Evolutionary conservation across 2,329 filamentous ascomycete genomes (phyloP), one percentile per base, ranked within the genome.

Genomic region (Beauveria sp.): DNA sequence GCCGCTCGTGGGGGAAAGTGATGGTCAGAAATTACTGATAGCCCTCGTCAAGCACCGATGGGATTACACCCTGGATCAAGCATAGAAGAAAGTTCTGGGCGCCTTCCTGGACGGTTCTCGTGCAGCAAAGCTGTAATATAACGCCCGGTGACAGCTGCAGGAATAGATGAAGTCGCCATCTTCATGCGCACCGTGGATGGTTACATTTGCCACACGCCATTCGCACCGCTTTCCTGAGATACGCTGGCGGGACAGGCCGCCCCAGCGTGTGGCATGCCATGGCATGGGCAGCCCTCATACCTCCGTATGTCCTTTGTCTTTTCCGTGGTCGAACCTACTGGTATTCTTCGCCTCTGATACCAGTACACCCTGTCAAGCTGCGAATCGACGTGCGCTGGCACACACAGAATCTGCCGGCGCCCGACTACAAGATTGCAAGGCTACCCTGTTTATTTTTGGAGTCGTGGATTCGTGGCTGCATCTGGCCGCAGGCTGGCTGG

Each of bases 181-280:
- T 45, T 20, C 22, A 16, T 18, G n/a, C 24, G 10, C 22, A 45
- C 26, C 4, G 34, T 24, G 28, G 26, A 31, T 48, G 26, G 42
- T 57, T 48, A 38, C 43, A 56, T 56, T 56, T 48, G 42, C 54
- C 28, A 57, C 40, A 18, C 54, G 54, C 53, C 53, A 54, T 38
- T n/a, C 7, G 10, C 38, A 54, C 24, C 26, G 28, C 28, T 20
- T 14, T 18, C 18, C 4, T 9, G 9, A 26, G 28, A 1, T 6
- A 16, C 34, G 34, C 34, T 38, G 10, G 28, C 20, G 45, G 45
- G 31, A 34, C 22, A 34, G 22, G 22, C 20, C 34, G 10, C 46
- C 5, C 14, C 26, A 16, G 22, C 22, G 46, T 50, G 14, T 22
- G 12, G 10, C 6, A 26, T 26, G 20, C 14, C 22, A 16, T 48